Base-by-base conservation (phyloP, 768 basidiomycete genomes). In the Mycena belliarum region DNA sequence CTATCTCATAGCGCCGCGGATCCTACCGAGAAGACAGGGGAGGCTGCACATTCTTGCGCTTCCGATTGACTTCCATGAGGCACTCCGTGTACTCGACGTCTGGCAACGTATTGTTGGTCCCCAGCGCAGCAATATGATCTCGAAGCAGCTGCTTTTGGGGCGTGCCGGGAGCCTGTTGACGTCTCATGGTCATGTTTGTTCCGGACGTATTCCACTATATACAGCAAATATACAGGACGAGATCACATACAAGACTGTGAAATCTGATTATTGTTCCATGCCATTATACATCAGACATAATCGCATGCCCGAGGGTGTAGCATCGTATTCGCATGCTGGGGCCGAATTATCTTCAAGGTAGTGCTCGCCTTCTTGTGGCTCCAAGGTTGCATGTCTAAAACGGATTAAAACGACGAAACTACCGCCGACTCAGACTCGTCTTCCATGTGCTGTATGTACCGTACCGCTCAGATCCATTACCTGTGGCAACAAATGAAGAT, bases 1-100 rank as follows among this genome's bases (percentile, higher is more conserved):
- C 29, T 8, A 11, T 20, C 28, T 16, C 21, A 20, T 26, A 23
- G 23, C 24, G 64, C 67, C 32, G 69, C 69, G 2, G 69, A 69
- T 38, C 62, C 54, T 20, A 65, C 63, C 12, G 69, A 69, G 49
- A 61, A 67, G 24, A 55, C 64, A 8, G 50, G 69, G 0, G 70
- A 70, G 49, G 52, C 51, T 23, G 57, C 55, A 7, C 64, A n/a
- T 71, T 25, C 43, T 56, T 24, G 56, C 51, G 5, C 61, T 69
- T 28, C 44, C 63, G 11, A 37, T 57, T n/a, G 41, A 41, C 9
- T 33, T 52, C 16, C 33, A 47, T 1, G 32, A 63, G 21, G 50
- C 65, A 14, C 62, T 70, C 18, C 57, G 63, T 4, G 57, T 65
- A 6, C 69, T 62, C 53, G 65, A 66, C 23, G 66, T 65, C 26